Evolutionary conservation across 179 eudicot species (phyloP), one percentile per base, ranked within the genome.

Genomic region (Silene vulgaris): DNA sequence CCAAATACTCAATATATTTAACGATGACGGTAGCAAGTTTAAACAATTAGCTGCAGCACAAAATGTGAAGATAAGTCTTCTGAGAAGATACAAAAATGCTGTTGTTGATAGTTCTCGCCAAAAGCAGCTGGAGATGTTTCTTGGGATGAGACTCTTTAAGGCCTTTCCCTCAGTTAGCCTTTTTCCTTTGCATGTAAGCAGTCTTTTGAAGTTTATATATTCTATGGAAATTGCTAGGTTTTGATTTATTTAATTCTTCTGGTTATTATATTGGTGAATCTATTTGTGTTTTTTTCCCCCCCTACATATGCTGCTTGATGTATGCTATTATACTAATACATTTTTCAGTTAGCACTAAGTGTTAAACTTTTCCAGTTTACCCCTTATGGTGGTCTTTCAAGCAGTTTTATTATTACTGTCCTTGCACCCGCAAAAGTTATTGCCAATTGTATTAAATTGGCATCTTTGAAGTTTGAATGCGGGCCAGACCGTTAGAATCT

Each of bases 21-120:
- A 72, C 50, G 97, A 94, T 71, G 97, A 94, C 79, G 88, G 92
- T 65, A 89, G 98, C 61, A 94, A 90, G 81, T 94, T 94, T 77
- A 92, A 92, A 75, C 94, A 94, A 85, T 92, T 94, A 77, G 93
- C 98, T 78, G 96, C 89, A 20, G 98, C 98, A 74, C 96, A 90
- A 84, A 94, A 94, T 84, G 70, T 94, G 89, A 92, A 89, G 80
- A 94, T 94, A 64, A 94, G 97, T 72, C 76, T 94, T 56, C 96
- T 90, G 80, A 88, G 98, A 82, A 89, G 98, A 85, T 92, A 92
- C 81, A 92, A 94, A 85, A 94, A 94, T 81, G 91, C 91, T 43
- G 70, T 94, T 73, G 97, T 90, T 19, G 98, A 94, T 84, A 84
- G 98, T 83, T 89, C 98, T 79, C 97, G 98, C 74, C 98, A 94